Conservation (phyloP, 2,329 filamentous ascomycete species). For the Alternaria triticimaculans region DNA sequence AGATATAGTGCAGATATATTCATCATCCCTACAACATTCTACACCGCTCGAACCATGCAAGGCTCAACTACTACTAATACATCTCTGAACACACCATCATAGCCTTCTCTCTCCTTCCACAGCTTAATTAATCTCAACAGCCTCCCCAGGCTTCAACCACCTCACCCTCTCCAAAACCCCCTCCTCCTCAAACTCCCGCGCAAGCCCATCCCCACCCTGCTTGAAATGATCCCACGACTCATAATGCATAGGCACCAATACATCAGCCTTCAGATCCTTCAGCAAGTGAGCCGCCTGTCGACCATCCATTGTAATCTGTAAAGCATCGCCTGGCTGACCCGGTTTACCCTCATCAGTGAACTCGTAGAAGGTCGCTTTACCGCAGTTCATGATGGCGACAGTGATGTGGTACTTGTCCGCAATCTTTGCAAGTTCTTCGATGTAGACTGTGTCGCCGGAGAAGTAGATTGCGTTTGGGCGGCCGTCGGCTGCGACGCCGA, state of each 20-base stretch:
- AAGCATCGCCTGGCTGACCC: not conserved
- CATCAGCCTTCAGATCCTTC: not conserved
- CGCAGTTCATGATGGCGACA: not conserved
- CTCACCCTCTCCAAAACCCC: not conserved
- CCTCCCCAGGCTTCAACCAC: not conserved
- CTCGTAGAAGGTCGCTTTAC: not conserved
- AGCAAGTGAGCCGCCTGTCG: not conserved
- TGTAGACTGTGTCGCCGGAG: slow-evolving; percentile 58
- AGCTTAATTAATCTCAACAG: not conserved
- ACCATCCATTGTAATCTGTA: not conserved
- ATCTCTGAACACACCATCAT: too few species aligned
- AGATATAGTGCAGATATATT: too few species aligned
- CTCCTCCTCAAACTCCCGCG: not conserved
- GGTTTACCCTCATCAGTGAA: not conserved
- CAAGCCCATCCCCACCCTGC: not conserved
- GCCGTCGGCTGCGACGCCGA: slow-evolving; percentile 47
- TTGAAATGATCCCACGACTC: not conserved
- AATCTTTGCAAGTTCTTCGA: slow-evolving; percentile 43
- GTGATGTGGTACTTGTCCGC: slow-evolving; percentile 1
- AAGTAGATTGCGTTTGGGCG: slow-evolving; percentile 58
- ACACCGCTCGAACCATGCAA: too few species aligned
- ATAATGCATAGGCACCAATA: not conserved
- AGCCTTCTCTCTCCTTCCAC: not conserved
- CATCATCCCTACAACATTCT: too few species aligned
- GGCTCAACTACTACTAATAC: not conserved